Evolutionary conservation across 352 stramenopile species (phyloP), one percentile per base, ranked within the genome.

Genomic region (Phytopythium chamaehyphon): DNA sequence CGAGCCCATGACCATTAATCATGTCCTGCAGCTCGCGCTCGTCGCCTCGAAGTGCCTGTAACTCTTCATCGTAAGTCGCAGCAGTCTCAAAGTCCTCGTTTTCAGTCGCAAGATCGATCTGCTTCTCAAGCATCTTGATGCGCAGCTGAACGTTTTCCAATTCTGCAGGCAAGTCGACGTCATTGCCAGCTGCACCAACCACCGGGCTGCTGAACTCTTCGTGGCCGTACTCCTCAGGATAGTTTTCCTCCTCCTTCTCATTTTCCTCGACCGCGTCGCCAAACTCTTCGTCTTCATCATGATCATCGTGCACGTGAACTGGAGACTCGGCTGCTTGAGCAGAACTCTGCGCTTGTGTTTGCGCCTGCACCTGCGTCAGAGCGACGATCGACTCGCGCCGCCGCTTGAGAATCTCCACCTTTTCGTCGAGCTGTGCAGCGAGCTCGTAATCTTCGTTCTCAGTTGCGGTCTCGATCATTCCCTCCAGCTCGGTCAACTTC

Each of bases 381-480:
- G 65, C 63, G 40, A 73, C 40, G 1, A 89, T 66, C 4, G 62
- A 63, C 49, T 72, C 62, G 43, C 85, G 66, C 5, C 69, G 75
- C 16, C 70, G 52, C 55, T 86, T 85, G 35, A 88, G 62, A 0
- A 33, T 42, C 50, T 91, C 76, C 12, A 93, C 67, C 51, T 86
- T 79, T 24, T 90, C 78, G 45, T 93, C 83, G 42, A 93, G 55
- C 28, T 65, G 83, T 12, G 80, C 83, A 36, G 83, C 83, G 39
- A 86, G 56, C 40, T 93, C 83, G 50, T 93, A 91, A 2, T 93
- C 71, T 55, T 93, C 83, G 24, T 86, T 84, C 43, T 89, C 81
- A 0, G 83, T 93, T 2, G 83, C 83, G 23, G 75, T 61, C 38
- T 93, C 78, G 33, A 93, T 91, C 57, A 81, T 59, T 9, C 36